Percentiles rank a stretch among this genome's conserved stretches.
Conservation (phyloP, 805 yeast species). For the Barnettozyma botsteinii region DNA sequence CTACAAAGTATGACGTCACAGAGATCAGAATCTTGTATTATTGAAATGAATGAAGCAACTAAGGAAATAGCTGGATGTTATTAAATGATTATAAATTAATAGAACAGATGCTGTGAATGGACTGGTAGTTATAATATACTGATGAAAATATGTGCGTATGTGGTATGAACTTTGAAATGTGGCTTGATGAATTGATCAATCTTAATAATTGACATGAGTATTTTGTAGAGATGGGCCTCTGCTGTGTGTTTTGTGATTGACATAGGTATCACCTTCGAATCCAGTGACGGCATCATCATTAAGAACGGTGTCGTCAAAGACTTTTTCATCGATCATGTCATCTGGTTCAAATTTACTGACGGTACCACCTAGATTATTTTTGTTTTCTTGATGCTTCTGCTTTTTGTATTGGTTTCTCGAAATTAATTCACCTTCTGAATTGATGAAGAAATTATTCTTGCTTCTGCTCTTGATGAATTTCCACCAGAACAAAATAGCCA, state of each 20-base stretch:
- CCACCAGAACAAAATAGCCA: conserved; percentile 11
- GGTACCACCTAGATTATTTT: neutral
- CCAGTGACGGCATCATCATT: conserved; percentile 9
- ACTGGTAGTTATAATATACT: too few species aligned
- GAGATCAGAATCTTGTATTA: too few species aligned
- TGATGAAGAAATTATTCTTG: conserved; percentile 16
- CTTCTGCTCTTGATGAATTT: conserved; percentile 10
- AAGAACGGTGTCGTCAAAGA: conserved; percentile 24
- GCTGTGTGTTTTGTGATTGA: conserved; percentile 7
- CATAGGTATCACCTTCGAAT: conserved; percentile 19
- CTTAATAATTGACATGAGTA: conserved; percentile 6
- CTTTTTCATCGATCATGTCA: conserved; percentile 24
- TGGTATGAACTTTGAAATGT: too few species aligned
- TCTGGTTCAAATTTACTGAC: conserved; percentile 13
- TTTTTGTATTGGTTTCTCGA: conserved; percentile 1
- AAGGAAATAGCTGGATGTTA: too few species aligned
- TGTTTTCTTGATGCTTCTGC: conserved; percentile 1
- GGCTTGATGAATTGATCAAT: neutral
- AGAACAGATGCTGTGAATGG: too few species aligned
- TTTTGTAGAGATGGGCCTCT: conserved; percentile 5
- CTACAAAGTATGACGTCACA: too few species aligned
- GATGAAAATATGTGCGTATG: too few species aligned
- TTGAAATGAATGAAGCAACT: too few species aligned
- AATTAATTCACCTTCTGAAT: conserved; percentile 26
- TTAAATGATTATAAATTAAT: too few species aligned